phyloP scores from a whole-genome alignment of 2,329 filamentous ascomycete genomes.

The Harringtonia aguacate region DNA sequence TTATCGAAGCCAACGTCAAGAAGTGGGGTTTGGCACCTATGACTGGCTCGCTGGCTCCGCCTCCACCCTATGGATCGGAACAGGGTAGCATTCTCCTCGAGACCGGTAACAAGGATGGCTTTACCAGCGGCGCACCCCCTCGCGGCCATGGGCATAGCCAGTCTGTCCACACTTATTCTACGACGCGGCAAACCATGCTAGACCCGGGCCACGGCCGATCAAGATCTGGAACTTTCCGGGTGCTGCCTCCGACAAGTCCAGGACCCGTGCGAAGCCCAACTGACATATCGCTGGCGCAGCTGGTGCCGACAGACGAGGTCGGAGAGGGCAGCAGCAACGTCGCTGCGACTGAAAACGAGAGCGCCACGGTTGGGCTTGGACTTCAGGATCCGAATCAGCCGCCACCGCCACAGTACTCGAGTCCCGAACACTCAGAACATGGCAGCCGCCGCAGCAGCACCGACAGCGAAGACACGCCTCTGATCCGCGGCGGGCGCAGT shows the following conservation, averaged over 20 bases:
- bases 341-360: constrained; percentile 14
- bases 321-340: constrained; percentile 51
- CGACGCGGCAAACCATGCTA: constrained; percentile 26
- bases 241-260: constrained; percentile 69
- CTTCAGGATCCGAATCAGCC: constrained; percentile 49
- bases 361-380: constrained; percentile 23
- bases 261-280: constrained; percentile 86
- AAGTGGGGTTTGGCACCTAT: constrained; percentile 97
- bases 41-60: constrained; percentile 88
- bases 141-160: constrained; percentile 31
- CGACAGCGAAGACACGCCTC: constrained; percentile 43
- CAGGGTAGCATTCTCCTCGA: constrained; percentile 94
- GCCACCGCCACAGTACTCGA: constrained; percentile 63
- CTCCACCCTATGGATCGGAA: constrained; percentile 92
- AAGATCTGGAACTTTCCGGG: constrained; percentile 66
- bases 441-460: constrained; percentile 45
- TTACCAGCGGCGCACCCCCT: constrained; percentile 27
- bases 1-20: constrained; percentile 98
- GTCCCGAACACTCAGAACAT: constrained; percentile 50
- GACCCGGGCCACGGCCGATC: constrained; percentile 61
- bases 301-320: constrained; percentile 60
- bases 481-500: constrained; percentile 39
- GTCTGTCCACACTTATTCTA: constrained; percentile 31
- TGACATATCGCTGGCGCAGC: constrained; percentile 85
- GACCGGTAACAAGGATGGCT: constrained; percentile 58